Evolutionary conservation across 2,329 filamentous ascomycete species (phyloP), one percentile per base, ranked within the genome.

Genomic region (Pseudocercospora ulei): DNA sequence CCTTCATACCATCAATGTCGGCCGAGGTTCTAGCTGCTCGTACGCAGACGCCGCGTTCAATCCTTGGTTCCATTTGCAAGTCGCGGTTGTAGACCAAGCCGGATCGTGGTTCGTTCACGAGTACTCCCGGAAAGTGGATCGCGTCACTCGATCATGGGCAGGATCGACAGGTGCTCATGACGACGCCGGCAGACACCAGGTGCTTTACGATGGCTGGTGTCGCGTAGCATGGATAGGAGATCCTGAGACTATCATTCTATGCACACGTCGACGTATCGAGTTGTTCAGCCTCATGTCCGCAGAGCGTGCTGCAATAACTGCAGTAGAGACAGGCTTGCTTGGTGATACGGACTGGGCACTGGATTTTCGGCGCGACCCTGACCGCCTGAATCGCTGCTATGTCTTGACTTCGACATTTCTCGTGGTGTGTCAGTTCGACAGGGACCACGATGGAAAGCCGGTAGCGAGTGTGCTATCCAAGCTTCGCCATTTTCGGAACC

Each of bases 71-170:
- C 61, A 65, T 9, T 70, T 74, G 1, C 77, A 81, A 50, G 61
- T 86, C 36, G 77, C 69, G 9, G 65, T 85, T 16, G 65, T 86
- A 11, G 78, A 86, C 51, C 66, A 74, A 35, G 62, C 62, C 20
- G 80, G 80, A 1, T 66, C 64, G 41, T 87, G 81, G 82, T 76
- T 66, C 27, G 58, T 84, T 3, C 84, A 78, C 76, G 69, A 80
- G 44, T 62, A 29, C n/a, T 30, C 43, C 7, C 39, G 42, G 3
- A 55, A 47, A 39, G 38, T 38, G 27, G 36, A 41, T 5, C 26
- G 33, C 37, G 18, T 40, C 19, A 46, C 28, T 6, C 42, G 36
- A 14, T 37, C 35, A 26, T 46, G 44, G 39, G 37, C 19, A 9
- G 28, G 31, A 13, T 12, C 33, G 9, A 31, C 11, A 16, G 16